These are phyloP conservation scores for Apiospora hydei DNA, from an alignment of 2,329 filamentous ascomycete species.

Conservation along the genomic window DNA sequence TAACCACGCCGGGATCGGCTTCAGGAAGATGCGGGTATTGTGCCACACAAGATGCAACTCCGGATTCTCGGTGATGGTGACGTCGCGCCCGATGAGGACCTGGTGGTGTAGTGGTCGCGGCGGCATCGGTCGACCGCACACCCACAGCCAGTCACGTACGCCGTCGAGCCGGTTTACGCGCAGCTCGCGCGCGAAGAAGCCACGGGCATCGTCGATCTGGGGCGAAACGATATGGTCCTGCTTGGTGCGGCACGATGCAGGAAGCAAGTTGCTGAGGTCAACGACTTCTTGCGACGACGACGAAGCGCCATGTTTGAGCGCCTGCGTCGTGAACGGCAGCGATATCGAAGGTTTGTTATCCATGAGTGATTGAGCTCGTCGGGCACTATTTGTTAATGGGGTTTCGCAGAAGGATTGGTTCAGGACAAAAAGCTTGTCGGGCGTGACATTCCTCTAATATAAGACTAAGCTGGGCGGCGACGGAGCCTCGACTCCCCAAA, in stretches of 20 bases:
- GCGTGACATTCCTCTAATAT: not conserved
- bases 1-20: conserved; percentile 50
- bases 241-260: conserved; percentile 40
- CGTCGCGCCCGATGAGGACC: conserved; percentile 41
- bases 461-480: not conserved
- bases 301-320: conserved; percentile 21
- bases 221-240: conserved; percentile 41
- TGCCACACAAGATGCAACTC: conserved; percentile 51
- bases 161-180: conserved; percentile 41
- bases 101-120: conserved; percentile 49
- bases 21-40: conserved; percentile 46
- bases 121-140: conserved; percentile 44
- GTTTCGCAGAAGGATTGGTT: not conserved
- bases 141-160: conserved; percentile 42
- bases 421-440: not conserved
- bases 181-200: conserved; percentile 41
- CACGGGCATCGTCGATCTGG: not conserved
- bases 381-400: not conserved
- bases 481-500: not conserved
- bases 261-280: conserved; percentile 35
- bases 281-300: not conserved
- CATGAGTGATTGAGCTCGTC: not conserved
- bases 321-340: conserved; percentile 31
- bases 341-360: conserved; percentile 26
- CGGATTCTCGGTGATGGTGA: conserved; percentile 46